Conservation (phyloP, 768 basidiomycete genomes). For the Amanita fuliginea region DNA sequence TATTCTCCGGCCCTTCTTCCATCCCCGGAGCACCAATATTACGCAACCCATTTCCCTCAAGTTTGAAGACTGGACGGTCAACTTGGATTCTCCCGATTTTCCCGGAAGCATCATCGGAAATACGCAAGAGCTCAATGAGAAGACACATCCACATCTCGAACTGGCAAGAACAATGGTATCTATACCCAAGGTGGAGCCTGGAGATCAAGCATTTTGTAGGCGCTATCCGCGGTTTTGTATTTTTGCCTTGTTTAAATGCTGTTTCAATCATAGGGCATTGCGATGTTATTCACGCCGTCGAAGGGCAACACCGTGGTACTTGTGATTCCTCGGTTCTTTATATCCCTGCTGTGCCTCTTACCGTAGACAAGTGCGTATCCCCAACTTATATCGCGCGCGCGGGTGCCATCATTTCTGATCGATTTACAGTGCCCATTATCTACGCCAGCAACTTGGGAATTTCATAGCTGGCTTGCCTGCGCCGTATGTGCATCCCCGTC, state of each 20-base stretch:
- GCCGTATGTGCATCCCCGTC: constrained; percentile 23
- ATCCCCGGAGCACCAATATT: constrained; percentile 12
- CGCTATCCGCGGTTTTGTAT: neutral
- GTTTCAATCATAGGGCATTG: constrained; percentile 30
- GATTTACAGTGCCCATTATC: constrained; percentile 29
- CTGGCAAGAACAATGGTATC: constrained; percentile 46
- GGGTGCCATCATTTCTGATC: neutral
- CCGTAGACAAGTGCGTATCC: constrained; percentile 32
- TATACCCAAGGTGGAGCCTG: constrained; percentile 47
- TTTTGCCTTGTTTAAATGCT: too few relatives aligned
- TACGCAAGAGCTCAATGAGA: constrained; percentile 42
- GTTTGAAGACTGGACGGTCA: constrained; percentile 43
- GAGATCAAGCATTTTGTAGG: constrained; percentile 52
- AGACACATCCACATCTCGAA: constrained; percentile 53
- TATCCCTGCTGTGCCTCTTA: constrained; percentile 43
- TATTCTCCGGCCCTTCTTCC: constrained; percentile 60
- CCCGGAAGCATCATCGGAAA: constrained; percentile 44
- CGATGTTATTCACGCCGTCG: constrained; percentile 47
- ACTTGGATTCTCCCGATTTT: constrained; percentile 39
- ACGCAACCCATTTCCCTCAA: constrained; percentile 18
- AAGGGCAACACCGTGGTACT: constrained; percentile 31
- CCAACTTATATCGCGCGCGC: neutral
- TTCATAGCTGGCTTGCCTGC: constrained; percentile 37
- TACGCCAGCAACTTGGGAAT: constrained; percentile 36
- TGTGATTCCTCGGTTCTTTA: constrained; percentile 46